Base-by-base conservation (phyloP, 2,329 filamentous ascomycete species). In the Alternaria brassicicola region DNA sequence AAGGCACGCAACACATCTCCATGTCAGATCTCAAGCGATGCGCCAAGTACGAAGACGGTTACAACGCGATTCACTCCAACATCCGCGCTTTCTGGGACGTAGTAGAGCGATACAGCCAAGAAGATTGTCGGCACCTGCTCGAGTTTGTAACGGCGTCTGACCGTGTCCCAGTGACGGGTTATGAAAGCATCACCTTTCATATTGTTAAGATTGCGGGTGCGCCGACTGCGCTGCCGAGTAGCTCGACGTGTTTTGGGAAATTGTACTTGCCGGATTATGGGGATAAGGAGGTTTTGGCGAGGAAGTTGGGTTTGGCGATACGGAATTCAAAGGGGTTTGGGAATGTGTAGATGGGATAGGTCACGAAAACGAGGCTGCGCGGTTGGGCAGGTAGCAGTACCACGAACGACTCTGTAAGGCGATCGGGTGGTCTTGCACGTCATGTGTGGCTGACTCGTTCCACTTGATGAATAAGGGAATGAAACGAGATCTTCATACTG, bases 61-160 rank as follows among this genome's bases (percentile, higher is more conserved):
- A 92, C 82, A 85, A 89, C 43, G 81, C 87, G 0, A 82, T 81
- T 0, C 89, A 95, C 64, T 86, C 82, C 13, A 86, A 89, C 1
- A 87, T 99, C 39, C 80, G 82, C 23, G 86, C 90, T 66, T 98
- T 99, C 75, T 99, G 95, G 95, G 83, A 83, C 12, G 84, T 97
- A 7, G 90, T 97, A 1, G 85, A 85, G 63, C 77, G 75, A 33
- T 95, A 86, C 71, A 83, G 87, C 58, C 83, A 89, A 15, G 82
- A 85, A 42, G 89, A 93, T 82, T 89, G 89, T 77, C 85, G 88
- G 51, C 87, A 86, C 68, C 80, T 99, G 31, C 83, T 99, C 30
- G 93, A 97, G 75, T 99, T 99, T 71, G 93, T 99, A 28, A 99
- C 95, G 13, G 94, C 94, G 0, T 94, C 89, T 68, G 93, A 97